Conservation (phyloP, 2,329 filamentous ascomycete genomes). For the Talaromyces sp. region DNA sequence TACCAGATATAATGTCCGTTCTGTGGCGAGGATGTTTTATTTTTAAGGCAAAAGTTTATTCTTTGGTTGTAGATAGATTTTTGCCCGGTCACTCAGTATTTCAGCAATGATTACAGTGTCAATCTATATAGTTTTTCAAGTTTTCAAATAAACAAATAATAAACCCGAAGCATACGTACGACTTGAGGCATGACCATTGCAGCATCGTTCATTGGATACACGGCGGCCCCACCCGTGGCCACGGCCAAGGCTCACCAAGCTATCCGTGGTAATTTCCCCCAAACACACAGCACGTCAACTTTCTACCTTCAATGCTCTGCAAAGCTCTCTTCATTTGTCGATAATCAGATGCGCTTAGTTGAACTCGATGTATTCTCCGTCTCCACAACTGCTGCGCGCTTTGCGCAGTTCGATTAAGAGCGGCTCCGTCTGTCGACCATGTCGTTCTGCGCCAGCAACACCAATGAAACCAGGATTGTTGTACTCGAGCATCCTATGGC, state of each 20-base stretch:
- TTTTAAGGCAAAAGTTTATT: constrained; percentile 1
- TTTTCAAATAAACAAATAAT: not conserved
- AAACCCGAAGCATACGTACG: not conserved
- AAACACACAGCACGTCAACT: not conserved
- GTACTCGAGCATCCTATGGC: constrained; percentile 14
- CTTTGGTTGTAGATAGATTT: constrained; percentile 12
- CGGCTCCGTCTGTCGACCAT: not conserved
- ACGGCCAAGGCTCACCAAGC: not conserved
- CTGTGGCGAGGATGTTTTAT: constrained; percentile 1
- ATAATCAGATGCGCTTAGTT: not conserved
- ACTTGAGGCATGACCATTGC: not conserved
- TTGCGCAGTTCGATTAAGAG: constrained; percentile 30
- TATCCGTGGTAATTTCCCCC: not conserved
- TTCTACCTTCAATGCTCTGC: not conserved
- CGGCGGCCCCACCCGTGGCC: not conserved
- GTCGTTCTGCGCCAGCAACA: not conserved
- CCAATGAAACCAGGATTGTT: constrained; percentile 5
- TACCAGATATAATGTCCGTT: constrained; percentile 2
- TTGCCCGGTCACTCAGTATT: not conserved
- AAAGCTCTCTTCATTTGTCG: not conserved
- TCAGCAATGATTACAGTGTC: constrained; percentile 13
- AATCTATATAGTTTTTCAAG: not conserved
- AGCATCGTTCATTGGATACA: not conserved
- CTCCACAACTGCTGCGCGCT: constrained; percentile 37
- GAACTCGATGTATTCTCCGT: constrained; percentile 34